Evolutionary conservation across 2,329 filamentous ascomycete species (phyloP), one percentile per base, ranked within the genome.

Genomic region (Fusarium nanum): DNA sequence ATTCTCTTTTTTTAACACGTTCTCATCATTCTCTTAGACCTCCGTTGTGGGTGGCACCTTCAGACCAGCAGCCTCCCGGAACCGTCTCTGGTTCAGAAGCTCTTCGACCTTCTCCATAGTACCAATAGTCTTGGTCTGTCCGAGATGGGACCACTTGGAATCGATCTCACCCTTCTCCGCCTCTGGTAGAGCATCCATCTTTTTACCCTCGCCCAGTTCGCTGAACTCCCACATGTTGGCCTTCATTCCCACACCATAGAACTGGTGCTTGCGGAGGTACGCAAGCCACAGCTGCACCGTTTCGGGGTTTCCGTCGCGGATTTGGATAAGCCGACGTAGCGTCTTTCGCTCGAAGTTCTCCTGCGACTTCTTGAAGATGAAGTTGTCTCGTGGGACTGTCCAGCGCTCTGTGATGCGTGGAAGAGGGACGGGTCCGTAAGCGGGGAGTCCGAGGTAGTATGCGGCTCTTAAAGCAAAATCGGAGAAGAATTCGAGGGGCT

Each of bases 241-340:
- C 86, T 99, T 99, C 94, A 99, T 97, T 75, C 96, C 96, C 42
- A 98, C 91, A n/a, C 96, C 96, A 73, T 97, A 93, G 79, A 96
- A 97, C 44, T 94, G 93, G 78, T 98, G 92, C 82, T 97, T 97
- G 77, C 92, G 89, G 77, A 99, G 80, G 78, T 97, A 98, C 0
- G 93, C 94, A 62, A 99, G 83, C 96, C 96, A 99, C 28, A 94
- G 81, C 80, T 97, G 92, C 37, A 99, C 94, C 2, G 90, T 91
- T 78, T 98, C 93, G 1, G 94, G 90, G 76, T 98, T 87, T 1
- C 94, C 96, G 77, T 98, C 96, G 71, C 93, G 91, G 76, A 99
- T 96, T 81, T 97, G 94, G 55, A 99, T 94, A 75, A 98, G 80
- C 16, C 96, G 86, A 57, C 94, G 88, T 75, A 94, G 81, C 2